A percentile compares a stretch with the other conserved stretches of the same genome.
Evolutionary conservation across 345 rosid genomes (phyloP).

Genomic region (Lepidium africanum): DNA sequence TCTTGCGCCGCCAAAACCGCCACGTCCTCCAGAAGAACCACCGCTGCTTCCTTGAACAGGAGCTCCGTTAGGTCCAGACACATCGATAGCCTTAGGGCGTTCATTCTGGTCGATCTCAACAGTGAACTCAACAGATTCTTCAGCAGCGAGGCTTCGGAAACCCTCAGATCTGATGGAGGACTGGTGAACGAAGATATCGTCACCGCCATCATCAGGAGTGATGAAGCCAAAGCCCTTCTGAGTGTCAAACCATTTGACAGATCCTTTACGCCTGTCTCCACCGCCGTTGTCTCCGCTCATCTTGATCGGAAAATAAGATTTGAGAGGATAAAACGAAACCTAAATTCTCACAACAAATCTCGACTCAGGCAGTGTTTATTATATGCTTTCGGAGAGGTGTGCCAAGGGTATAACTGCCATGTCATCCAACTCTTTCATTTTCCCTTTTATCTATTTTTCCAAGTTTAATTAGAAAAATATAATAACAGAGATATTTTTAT

Average conservation of each 20-base stretch:
- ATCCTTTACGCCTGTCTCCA: constrained; percentile 34
- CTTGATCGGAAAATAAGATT: background rate
- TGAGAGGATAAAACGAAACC: background rate
- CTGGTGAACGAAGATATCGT: constrained; percentile 86
- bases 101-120: constrained; percentile 33
- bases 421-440: background rate
- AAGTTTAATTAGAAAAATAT: too few species aligned
- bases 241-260: constrained; percentile 68
- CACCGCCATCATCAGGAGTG: constrained; percentile 78
- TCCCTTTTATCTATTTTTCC: background rate
- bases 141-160: constrained; percentile 59
- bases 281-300: constrained; percentile 27
- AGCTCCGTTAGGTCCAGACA: constrained; percentile 54
- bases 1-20: constrained; percentile 20
- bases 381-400: constrained; percentile 2
- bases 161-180: constrained; percentile 75
- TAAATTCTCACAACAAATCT: background rate
- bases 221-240: constrained; percentile 90
- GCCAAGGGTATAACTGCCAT: constrained; percentile 21
- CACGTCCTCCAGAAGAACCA: constrained; percentile 26
- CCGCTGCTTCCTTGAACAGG: constrained; percentile 20
- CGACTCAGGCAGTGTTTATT: constrained; percentile 7
- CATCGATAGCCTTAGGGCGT: constrained; percentile 76
- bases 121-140: constrained; percentile 57
- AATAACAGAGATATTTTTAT: too few species aligned